Evolutionary conservation across 768 basidiomycete genomes (phyloP).

Genomic region (Gelatoporia subvermispora): DNA sequence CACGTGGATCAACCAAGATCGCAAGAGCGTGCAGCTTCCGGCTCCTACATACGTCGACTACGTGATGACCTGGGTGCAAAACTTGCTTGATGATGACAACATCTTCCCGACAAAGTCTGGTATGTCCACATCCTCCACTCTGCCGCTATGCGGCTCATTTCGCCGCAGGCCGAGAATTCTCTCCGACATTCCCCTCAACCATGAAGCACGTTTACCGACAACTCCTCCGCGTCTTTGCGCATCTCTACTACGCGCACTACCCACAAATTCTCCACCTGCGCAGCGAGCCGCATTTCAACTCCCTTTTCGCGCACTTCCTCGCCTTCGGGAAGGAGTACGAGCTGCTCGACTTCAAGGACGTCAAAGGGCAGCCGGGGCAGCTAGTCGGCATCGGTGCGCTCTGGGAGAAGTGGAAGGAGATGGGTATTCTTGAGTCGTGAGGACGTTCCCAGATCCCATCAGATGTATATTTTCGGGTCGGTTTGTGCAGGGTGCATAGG

Average conservation of each 20-base stretch:
- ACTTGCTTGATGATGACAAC: slow-evolving; percentile 88
- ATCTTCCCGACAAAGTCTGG: slow-evolving; percentile 96
- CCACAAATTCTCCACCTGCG: slow-evolving; percentile 86
- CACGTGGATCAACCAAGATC: slow-evolving; percentile 89
- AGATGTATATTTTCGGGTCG: neutral
- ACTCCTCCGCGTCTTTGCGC: slow-evolving; percentile 93
- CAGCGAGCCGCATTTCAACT: slow-evolving; percentile 93
- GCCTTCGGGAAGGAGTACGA: slow-evolving; percentile 95
- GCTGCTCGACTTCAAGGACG: slow-evolving; percentile 82
- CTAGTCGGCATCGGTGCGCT: slow-evolving; percentile 71
- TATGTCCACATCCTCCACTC: slow-evolving; percentile 29
- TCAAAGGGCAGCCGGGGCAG: slow-evolving; percentile 60
- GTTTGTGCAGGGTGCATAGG: slow-evolving; percentile 1
- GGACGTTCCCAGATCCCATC: neutral
- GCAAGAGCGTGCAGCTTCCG: slow-evolving; percentile 80
- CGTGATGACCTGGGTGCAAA: slow-evolving; percentile 96
- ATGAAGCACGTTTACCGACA: slow-evolving; percentile 94
- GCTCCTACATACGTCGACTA: slow-evolving; percentile 98
- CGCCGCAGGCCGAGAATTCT: slow-evolving; percentile 79
- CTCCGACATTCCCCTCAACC: slow-evolving; percentile 82
- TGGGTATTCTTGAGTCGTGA: slow-evolving; percentile 61
- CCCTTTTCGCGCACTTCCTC: slow-evolving; percentile 95
- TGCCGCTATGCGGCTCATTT: neutral
- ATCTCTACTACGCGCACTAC: slow-evolving; percentile 95
- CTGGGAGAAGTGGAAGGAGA: slow-evolving; percentile 88